These are phyloP conservation scores for Thraustotheca clavata DNA, from an alignment of 352 stramenopile species.

Conservation along the genomic window DNA sequence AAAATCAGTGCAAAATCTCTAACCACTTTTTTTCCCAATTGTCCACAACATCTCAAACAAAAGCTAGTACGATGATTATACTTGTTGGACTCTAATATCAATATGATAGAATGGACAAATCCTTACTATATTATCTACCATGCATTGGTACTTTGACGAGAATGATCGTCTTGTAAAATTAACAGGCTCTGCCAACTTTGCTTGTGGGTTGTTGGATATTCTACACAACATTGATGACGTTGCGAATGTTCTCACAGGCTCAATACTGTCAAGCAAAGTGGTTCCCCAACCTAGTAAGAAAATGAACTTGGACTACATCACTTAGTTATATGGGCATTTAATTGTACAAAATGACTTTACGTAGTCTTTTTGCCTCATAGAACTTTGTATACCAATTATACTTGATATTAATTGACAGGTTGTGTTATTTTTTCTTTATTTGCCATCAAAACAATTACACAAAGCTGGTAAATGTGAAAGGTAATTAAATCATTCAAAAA, in stretches of 20 bases:
- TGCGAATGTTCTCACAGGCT: neutral
- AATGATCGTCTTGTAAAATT: neutral
- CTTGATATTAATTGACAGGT: too few relatives aligned
- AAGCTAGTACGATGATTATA: neutral
- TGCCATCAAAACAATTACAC: too few relatives aligned
- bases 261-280: too few relatives aligned
- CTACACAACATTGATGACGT: constrained; percentile 7
- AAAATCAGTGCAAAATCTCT: constrained; percentile 15
- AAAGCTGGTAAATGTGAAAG: too few relatives aligned
- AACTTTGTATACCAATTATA: too few relatives aligned
- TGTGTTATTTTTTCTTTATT: too few relatives aligned
- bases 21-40: constrained; percentile 12
- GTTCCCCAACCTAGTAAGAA: too few relatives aligned
- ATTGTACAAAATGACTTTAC: too few relatives aligned
- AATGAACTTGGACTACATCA: too few relatives aligned
- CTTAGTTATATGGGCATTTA: too few relatives aligned
- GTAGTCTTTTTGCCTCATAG: too few relatives aligned
- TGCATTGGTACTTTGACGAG: constrained; percentile 20
- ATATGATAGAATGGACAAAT: constrained; percentile 10
- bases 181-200: constrained; percentile 6
- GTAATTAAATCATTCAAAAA: too few relatives aligned
- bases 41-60: constrained; percentile 7
- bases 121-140: constrained; percentile 1
- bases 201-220: constrained; percentile 1
- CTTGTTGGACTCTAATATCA: neutral